Base-by-base conservation (phyloP, 768 basidiomycete genomes). In the Termitomyces sp. region DNA sequence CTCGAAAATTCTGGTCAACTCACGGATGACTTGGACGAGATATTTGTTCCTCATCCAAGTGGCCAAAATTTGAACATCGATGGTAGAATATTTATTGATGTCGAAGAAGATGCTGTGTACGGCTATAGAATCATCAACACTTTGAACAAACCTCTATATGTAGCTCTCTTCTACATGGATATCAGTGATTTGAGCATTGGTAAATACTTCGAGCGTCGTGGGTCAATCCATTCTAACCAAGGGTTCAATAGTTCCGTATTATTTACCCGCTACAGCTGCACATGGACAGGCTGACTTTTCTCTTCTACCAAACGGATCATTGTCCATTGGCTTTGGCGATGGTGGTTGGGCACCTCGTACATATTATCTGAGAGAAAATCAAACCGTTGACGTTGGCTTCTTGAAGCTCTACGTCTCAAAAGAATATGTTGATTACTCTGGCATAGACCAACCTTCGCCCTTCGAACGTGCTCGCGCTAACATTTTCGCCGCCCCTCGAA, bases 111-210 rank as follows among this genome's bases (percentile, higher is more conserved):
- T 9, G 22, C 41, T 34, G 12, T 29, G 14, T 56, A 56, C 20
- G 55, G 55, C 34, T 56, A 49, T 31, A 41, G 20, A 18, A 41
- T 56, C 39, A 20, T 14, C n/a, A 56, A 49, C 47, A 9, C 12
- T n/a, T 41, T 24, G 2, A 22, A 31, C 12, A 32, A 14, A 20
- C 46, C 55, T 27, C 47, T 56, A n/a, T 56, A 49, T 56, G 47
- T 26, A 18, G 55, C 55, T 9, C 46, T 56, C 24, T 49, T 56
- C 41, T 56, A 56, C 39, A 43, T 56, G 24, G 55, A 48, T 42
- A 41, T 56, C 14, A 56, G 47, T 29, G 39, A 56, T 13, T 20
- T 56, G 29, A 42, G 37, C 47, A 56, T 56, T 18, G 46, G 55
- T 56, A 22, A 46, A 2, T 37, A 47, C 18, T 26, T 14, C n/a